phyloP scores from a whole-genome alignment of 345 rosid species.

The Gossypium longicalyx region DNA sequence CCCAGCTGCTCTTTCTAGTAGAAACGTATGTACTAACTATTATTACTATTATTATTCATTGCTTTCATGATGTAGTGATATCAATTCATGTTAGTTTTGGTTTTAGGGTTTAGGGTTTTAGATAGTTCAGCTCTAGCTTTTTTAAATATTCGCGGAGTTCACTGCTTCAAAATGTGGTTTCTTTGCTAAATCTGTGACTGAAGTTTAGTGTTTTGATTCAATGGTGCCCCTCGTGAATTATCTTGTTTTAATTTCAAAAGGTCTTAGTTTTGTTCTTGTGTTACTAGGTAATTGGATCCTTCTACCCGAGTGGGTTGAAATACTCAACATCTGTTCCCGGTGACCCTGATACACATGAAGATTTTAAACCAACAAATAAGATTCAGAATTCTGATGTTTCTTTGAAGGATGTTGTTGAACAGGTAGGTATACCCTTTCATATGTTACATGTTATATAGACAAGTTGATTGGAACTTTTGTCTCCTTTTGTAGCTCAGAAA shows the following conservation, averaged over 20 bases:
- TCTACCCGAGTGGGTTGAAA: conserved; percentile 38
- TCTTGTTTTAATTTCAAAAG: background rate
- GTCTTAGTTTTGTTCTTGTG: conserved; percentile 7
- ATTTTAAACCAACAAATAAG: conserved; percentile 69
- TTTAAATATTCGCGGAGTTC: too few relatives aligned
- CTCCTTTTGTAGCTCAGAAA: background rate
- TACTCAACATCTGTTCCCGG: conserved; percentile 48
- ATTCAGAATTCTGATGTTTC: conserved; percentile 41
- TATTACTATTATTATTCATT: background rate
- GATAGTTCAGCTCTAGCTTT: background rate
- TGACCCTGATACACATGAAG: conserved; percentile 84
- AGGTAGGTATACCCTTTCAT: conserved; percentile 35
- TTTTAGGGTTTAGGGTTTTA: background rate
- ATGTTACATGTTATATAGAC: background rate
- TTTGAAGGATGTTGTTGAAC: conserved; percentile 65
- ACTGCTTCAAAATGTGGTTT: too few relatives aligned
- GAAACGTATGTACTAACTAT: conserved; percentile 37
- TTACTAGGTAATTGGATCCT: conserved; percentile 44
- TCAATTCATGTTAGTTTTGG: background rate
- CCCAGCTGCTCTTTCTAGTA: conserved; percentile 37
- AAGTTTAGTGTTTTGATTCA: too few relatives aligned
- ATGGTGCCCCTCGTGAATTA: background rate
- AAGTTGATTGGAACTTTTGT: background rate
- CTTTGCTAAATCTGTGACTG: too few relatives aligned
- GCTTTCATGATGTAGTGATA: background rate